phyloP scores from a whole-genome alignment of 2,329 filamentous ascomycete species.

The Xylaria sp. region DNA sequence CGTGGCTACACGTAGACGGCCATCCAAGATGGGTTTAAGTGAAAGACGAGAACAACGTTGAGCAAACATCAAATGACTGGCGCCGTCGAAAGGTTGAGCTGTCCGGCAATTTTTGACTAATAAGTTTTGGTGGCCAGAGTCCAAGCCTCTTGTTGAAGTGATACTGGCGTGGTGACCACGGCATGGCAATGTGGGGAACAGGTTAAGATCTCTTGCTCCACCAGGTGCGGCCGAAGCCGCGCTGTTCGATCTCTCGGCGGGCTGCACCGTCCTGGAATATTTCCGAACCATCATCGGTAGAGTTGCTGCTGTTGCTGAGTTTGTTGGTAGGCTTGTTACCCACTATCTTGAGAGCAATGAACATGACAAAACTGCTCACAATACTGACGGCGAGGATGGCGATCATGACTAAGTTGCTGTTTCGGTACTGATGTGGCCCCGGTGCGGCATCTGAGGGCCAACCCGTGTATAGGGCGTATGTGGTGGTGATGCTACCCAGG shows the following conservation, averaged over 20 bases:
- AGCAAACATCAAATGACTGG: slow-evolving; percentile 30
- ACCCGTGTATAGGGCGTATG: slow-evolving; percentile 88
- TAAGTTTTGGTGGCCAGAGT: slow-evolving; percentile 15
- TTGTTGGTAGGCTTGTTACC: slow-evolving; percentile 65
- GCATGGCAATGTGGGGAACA: slow-evolving; percentile 27
- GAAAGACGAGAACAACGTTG: slow-evolving; percentile 38
- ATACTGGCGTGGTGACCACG: slow-evolving; percentile 18
- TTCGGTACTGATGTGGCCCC: slow-evolving; percentile 77
- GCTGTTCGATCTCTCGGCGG: slow-evolving; percentile 65
- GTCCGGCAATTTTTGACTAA: slow-evolving; percentile 33
- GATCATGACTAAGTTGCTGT: slow-evolving; percentile 89
- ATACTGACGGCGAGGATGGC: slow-evolving; percentile 85
- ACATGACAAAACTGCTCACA: slow-evolving; percentile 75
- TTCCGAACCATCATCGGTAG: slow-evolving; percentile 54
- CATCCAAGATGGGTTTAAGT: slow-evolving; percentile 39
- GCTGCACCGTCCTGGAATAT: slow-evolving; percentile 70
- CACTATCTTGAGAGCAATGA: slow-evolving; percentile 68
- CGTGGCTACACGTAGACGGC: slow-evolving; percentile 48
- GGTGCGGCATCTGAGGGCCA: slow-evolving; percentile 81
- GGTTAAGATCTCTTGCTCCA: slow-evolving; percentile 50
- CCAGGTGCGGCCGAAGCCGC: slow-evolving; percentile 64
- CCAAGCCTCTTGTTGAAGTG: slow-evolving; percentile 42
- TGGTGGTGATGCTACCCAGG: slow-evolving; percentile 85
- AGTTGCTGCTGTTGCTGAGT: slow-evolving; percentile 52
- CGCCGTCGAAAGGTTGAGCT: slow-evolving; percentile 54